These are phyloP conservation scores for Ogataea minuta DNA, from an alignment of 805 yeast species.

Conservation along the genomic window DNA sequence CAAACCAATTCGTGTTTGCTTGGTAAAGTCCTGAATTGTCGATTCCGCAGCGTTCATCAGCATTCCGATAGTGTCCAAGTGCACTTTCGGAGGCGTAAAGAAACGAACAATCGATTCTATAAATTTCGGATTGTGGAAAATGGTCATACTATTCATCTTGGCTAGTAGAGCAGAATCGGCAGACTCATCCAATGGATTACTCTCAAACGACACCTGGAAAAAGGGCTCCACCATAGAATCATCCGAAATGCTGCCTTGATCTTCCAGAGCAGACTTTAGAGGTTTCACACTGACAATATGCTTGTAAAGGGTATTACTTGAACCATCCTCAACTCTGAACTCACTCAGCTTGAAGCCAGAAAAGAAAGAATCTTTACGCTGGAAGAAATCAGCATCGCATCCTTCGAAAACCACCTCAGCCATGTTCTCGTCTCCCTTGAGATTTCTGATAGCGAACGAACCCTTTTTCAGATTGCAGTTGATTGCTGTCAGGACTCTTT, in stretches of 20 bases:
- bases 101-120: slow-evolving; percentile 72
- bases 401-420: slow-evolving; percentile 84
- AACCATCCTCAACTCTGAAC: slow-evolving; percentile 84
- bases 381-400: slow-evolving; percentile 67
- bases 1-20: slow-evolving; percentile 86
- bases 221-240: slow-evolving; percentile 52
- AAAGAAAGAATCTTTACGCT: slow-evolving; percentile 75
- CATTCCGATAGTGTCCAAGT: slow-evolving; percentile 84
- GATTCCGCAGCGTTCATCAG: slow-evolving; percentile 93
- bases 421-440: slow-evolving; percentile 44
- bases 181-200: slow-evolving; percentile 76
- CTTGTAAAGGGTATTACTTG: slow-evolving; percentile 73
- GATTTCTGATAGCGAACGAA: slow-evolving; percentile 58
- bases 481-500: slow-evolving; percentile 64
- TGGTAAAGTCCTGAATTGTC: slow-evolving; percentile 85
- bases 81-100: slow-evolving; percentile 84
- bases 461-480: slow-evolving; percentile 73
- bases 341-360: slow-evolving; percentile 75
- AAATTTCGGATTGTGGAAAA: slow-evolving; percentile 83
- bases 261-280: slow-evolving; percentile 40
- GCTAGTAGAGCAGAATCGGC: slow-evolving; percentile 80
- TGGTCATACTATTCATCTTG: slow-evolving; percentile 80
- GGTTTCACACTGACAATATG: slow-evolving; percentile 85
- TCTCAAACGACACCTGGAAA: slow-evolving; percentile 78
- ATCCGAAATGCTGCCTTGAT: slow-evolving; percentile 16